Conservation (phyloP, 768 basidiomycete species). For the Ephemerocybe angulata region DNA sequence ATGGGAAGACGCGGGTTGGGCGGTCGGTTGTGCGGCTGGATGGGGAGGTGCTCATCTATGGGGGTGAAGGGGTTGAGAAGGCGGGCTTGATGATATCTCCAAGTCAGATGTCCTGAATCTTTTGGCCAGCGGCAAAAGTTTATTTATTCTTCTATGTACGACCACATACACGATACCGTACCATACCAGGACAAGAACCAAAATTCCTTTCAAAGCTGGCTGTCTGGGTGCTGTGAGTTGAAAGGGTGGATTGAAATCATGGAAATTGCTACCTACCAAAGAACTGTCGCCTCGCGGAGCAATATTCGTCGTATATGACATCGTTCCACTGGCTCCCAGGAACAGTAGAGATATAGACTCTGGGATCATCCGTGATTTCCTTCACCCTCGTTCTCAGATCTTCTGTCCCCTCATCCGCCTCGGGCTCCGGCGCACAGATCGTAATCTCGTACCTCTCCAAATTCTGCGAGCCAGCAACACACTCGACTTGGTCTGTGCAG, state of each 20-base stretch:
- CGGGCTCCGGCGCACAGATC: constrained; percentile 2
- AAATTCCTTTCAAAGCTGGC: too few relatives aligned
- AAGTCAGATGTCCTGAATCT: background rate
- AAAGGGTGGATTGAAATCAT: too few relatives aligned
- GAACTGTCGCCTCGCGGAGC: background rate
- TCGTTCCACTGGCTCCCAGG: constrained; percentile 8
- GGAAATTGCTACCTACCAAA: constrained; percentile 1
- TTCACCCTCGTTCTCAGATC: constrained; percentile 1
- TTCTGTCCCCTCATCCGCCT: background rate
- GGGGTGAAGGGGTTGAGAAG: background rate
- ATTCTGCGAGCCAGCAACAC: constrained; percentile 19
- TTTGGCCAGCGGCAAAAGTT: background rate
- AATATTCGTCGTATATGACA: constrained; percentile 14
- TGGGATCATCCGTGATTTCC: constrained; percentile 10
- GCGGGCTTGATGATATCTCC: background rate
- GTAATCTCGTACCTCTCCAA: constrained; percentile 27
- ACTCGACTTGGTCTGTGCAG: constrained; percentile 25
- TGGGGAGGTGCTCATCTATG: background rate
- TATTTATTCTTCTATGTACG: too few relatives aligned
- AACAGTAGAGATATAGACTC: constrained; percentile 12
- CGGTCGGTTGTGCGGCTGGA: background rate
- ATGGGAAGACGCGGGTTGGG: background rate
- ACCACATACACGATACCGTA: too few relatives aligned
- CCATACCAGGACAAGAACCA: too few relatives aligned
- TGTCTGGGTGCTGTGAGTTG: background rate